Conservation (phyloP, 768 basidiomycete genomes). For the Podaxis sp. region DNA sequence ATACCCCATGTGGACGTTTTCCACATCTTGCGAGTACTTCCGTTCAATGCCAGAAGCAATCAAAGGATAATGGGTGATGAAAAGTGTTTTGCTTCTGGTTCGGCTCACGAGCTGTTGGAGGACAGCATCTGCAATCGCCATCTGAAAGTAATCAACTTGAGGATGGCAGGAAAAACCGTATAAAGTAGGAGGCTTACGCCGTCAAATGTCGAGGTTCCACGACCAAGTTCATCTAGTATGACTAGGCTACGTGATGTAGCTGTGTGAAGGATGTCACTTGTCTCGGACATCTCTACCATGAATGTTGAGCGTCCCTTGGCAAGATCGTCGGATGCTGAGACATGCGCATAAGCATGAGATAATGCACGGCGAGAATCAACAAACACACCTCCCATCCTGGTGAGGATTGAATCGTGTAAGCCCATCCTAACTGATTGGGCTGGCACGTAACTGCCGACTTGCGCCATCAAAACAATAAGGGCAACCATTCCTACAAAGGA, state of each 20-base stretch:
- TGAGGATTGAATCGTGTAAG: constrained; percentile 82
- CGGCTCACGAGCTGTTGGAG: constrained; percentile 65
- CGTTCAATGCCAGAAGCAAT: constrained; percentile 69
- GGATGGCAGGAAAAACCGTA: not conserved
- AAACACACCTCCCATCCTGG: constrained; percentile 82
- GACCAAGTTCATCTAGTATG: constrained; percentile 86
- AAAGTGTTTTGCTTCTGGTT: constrained; percentile 72
- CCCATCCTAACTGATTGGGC: constrained; percentile 71
- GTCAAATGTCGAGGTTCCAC: constrained; percentile 92
- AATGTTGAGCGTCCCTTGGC: constrained; percentile 88
- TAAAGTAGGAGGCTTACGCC: constrained; percentile 46
- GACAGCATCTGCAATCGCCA: constrained; percentile 86
- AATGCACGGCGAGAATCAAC: constrained; percentile 2
- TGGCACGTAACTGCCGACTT: constrained; percentile 94
- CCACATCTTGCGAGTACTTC: constrained; percentile 57
- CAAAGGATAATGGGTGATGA: constrained; percentile 94
- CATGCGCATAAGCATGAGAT: constrained; percentile 9
- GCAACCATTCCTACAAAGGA: constrained; percentile 80
- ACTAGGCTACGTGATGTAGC: constrained; percentile 80
- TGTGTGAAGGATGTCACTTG: constrained; percentile 80
- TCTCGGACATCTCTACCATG: constrained; percentile 97
- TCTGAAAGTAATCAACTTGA: constrained; percentile 38
- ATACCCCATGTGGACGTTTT: constrained; percentile 89
- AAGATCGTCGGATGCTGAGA: constrained; percentile 81
- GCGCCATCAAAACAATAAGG: constrained; percentile 78